A percentile compares a stretch with the other conserved stretches of the same genome.
phyloP scores from a whole-genome alignment of 345 rosid species.

The Aegle marmelos region DNA sequence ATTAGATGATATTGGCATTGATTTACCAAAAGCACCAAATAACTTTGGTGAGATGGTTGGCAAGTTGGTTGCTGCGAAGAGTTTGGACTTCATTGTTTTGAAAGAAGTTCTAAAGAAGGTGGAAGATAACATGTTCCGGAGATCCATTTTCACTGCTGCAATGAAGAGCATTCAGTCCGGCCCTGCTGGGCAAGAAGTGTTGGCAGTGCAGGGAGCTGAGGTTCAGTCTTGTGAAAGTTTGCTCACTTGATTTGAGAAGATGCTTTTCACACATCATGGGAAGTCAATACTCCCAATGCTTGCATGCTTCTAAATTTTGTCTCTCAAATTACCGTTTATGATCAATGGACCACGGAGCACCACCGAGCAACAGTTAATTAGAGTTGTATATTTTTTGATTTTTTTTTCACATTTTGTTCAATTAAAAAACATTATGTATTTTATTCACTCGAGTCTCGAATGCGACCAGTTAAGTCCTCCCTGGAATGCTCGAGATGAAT shows the following conservation, averaged over 20 bases:
- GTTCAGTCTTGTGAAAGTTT: conserved; percentile 36
- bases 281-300: not conserved
- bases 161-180: conserved; percentile 21
- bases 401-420: conserved; percentile 7
- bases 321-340: not conserved
- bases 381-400: conserved; percentile 12
- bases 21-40: conserved; percentile 73
- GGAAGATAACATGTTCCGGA: conserved; percentile 59
- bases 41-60: conserved; percentile 74
- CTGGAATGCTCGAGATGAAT: conserved; percentile 6
- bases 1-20: conserved; percentile 81
- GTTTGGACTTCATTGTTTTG: conserved; percentile 52
- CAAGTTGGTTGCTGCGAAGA: conserved; percentile 44
- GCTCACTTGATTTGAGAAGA: conserved; percentile 5
- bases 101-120: conserved; percentile 53
- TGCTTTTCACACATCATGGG: not conserved
- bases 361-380: conserved; percentile 3
- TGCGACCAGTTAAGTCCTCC: not conserved
- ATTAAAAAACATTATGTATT: conserved; percentile 3
- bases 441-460: not conserved
- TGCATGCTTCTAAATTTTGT: not conserved
- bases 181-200: conserved; percentile 27
- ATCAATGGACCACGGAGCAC: conserved; percentile 13
- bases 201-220: conserved; percentile 28
- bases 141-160: conserved; percentile 25